These are phyloP conservation scores for Suillus discolor DNA, from an alignment of 768 basidiomycete genomes.

Conservation along the genomic window DNA sequence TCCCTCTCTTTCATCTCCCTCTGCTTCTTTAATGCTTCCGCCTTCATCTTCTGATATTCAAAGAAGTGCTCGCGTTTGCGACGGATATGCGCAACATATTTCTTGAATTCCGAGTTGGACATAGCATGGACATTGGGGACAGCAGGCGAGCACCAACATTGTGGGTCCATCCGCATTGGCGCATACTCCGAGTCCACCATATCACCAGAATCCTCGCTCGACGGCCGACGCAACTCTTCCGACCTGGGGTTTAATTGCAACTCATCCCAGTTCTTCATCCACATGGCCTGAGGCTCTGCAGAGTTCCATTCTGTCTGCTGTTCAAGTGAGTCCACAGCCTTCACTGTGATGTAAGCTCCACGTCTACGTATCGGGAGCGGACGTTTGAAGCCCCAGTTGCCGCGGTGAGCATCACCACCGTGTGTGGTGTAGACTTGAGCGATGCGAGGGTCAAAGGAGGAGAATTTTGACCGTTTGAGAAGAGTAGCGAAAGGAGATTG, in stretches of 20 bases:
- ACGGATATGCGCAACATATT: conserved; percentile 63
- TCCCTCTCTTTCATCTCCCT: neutral
- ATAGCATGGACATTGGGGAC: conserved; percentile 62
- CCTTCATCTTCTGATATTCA: conserved; percentile 32
- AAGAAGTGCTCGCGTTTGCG: conserved; percentile 57
- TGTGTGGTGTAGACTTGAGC: conserved; percentile 77
- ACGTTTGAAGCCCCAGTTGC: conserved; percentile 87
- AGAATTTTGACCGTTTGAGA: conserved; percentile 81
- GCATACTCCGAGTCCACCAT: conserved; percentile 29
- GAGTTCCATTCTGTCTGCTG: conserved; percentile 80
- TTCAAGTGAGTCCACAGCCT: conserved; percentile 68
- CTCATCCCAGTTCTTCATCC: conserved; percentile 69
- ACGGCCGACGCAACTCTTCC: neutral
- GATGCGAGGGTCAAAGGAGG: conserved; percentile 74
- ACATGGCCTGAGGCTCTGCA: conserved; percentile 65
- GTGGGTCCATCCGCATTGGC: conserved; percentile 18
- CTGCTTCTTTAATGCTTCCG: conserved; percentile 15
- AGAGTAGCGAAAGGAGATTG: conserved; percentile 73
- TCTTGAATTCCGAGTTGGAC: conserved; percentile 56
- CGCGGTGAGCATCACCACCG: conserved; percentile 69
- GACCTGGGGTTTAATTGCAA: conserved; percentile 33
- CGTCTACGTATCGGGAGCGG: conserved; percentile 69
- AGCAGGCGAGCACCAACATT: conserved; percentile 29
- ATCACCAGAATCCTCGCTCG: conserved; percentile 15
- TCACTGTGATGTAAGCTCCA: conserved; percentile 65